Base-by-base conservation (phyloP, 306 rosid genomes). In the Fagus sylvatica region DNA sequence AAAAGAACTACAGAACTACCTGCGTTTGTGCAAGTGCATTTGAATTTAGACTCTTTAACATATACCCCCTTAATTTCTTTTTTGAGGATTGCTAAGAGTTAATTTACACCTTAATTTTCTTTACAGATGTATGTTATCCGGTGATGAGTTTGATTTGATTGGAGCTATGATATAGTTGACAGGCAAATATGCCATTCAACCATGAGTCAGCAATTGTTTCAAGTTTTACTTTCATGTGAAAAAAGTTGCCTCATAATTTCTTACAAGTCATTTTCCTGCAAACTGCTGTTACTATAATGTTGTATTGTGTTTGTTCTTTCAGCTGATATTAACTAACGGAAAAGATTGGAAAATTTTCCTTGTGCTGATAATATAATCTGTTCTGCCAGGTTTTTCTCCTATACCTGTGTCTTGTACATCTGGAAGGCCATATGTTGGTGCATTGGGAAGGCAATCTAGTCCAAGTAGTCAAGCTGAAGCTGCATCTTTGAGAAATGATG, bases 361-460 rank as follows among this genome's bases (percentile, higher is more conserved):
- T 71, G 73, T 62, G 34, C 76, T 76, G 80, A 82, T 74, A 10
- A 53, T 69, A 37, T 53, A 68, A 69, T 83, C 78, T 76, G 75
- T 75, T 81, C 55, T 79, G 57, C 75, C 86, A 92, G 94, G 89
- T 85, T 79, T 75, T 62, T 78, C 87, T 16, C 82, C 91, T 39
- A 28, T 77, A 41, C 51, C 72, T 55, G 85, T 76, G 79, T 57
- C 87, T 79, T 82, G 87, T 78, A 87, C 89, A 82, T 82, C 88
- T 55, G 90, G 66, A 40, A 84, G 83, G 84, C 84, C 86, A 71
- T 79, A 79, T 78, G 77, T 64, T 74, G 82, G 79, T 79, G 87
- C 76, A 12, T 69, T 77, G 75, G 88, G 79, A 76, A 78, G 82
- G 72, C 91, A 89, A 72, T 79, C 89, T 66, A 82, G 87, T 84